A percentile compares a stretch with the other conserved stretches of the same genome.
Conservation (phyloP, 805 yeast species). For the Wickerhamiella occidentalis region DNA sequence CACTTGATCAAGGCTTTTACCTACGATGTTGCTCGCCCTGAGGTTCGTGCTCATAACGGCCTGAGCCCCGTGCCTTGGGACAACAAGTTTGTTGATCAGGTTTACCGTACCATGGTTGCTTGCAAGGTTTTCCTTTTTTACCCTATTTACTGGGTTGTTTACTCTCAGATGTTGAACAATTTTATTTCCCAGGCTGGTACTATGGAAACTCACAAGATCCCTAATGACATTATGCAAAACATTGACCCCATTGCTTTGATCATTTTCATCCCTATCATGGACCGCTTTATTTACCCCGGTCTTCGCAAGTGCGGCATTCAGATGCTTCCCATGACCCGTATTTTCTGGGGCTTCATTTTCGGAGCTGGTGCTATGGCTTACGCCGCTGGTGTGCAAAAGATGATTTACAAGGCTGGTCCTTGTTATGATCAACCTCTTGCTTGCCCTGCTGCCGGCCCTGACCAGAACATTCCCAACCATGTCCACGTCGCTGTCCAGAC, state of each 20-base stretch:
- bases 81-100: constrained; percentile 64
- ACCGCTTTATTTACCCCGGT: constrained; percentile 44
- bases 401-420: constrained; percentile 59
- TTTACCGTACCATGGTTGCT: constrained; percentile 49
- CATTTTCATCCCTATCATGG: constrained; percentile 64
- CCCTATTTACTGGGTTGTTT: constrained; percentile 64
- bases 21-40: constrained; percentile 47
- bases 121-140: constrained; percentile 62
- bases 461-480: constrained; percentile 34
- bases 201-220: constrained; percentile 64
- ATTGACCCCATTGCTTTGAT: constrained; percentile 66
- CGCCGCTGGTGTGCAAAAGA: constrained; percentile 63
- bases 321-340: constrained; percentile 61
- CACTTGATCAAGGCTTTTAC: constrained; percentile 20
- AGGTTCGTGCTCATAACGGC: constrained; percentile 36
- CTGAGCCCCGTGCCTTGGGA: constrained; percentile 40
- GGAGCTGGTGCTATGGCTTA: constrained; percentile 57
- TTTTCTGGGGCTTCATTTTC: constrained; percentile 55
- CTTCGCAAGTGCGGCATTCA: constrained; percentile 39
- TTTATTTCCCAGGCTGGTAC: constrained; percentile 63
- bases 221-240: constrained; percentile 68
- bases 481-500: constrained; percentile 60
- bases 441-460: constrained; percentile 33
- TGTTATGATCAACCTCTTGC: constrained; percentile 52
- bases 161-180: constrained; percentile 61